A percentile compares a stretch with the other conserved stretches of the same genome.
Conservation (phyloP, 106 monocot genomes). For the Allium fistulosum region DNA sequence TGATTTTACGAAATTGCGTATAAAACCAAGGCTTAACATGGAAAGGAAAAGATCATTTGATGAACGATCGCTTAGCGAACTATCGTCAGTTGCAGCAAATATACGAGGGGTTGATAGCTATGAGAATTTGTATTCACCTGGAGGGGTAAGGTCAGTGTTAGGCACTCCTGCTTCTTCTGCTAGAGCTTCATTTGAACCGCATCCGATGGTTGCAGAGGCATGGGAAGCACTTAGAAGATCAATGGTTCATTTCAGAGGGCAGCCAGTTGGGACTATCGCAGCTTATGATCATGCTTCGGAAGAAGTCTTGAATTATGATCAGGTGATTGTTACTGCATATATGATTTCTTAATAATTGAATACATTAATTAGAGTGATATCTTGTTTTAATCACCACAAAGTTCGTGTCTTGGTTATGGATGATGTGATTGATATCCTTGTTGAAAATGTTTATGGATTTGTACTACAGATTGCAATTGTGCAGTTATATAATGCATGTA, state of each 20-base stretch:
- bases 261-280: slow-evolving; percentile 87
- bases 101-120: slow-evolving; percentile 29
- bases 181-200: slow-evolving; percentile 49
- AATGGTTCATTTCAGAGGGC: slow-evolving; percentile 61
- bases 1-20: slow-evolving; percentile 31
- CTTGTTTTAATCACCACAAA: too few species aligned
- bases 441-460: too few species aligned
- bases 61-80: slow-evolving; percentile 65
- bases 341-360: neutral
- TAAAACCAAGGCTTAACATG: slow-evolving; percentile 51
- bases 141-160: slow-evolving; percentile 19
- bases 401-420: too few species aligned
- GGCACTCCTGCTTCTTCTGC: slow-evolving; percentile 33
- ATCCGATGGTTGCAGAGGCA: slow-evolving; percentile 79
- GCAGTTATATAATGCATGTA: too few species aligned
- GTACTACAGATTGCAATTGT: too few species aligned
- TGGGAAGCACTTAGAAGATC: slow-evolving; percentile 80
- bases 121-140: slow-evolving; percentile 53
- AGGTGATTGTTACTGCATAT: slow-evolving; percentile 31
- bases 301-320: slow-evolving; percentile 95
- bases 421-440: too few species aligned
- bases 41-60: slow-evolving; percentile 87
- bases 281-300: slow-evolving; percentile 80
- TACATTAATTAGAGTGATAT: neutral
- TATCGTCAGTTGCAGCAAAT: slow-evolving; percentile 27